Evolutionary conservation across 768 basidiomycete species (phyloP).

Genomic region (Lactarius pseudohatsudake): DNA sequence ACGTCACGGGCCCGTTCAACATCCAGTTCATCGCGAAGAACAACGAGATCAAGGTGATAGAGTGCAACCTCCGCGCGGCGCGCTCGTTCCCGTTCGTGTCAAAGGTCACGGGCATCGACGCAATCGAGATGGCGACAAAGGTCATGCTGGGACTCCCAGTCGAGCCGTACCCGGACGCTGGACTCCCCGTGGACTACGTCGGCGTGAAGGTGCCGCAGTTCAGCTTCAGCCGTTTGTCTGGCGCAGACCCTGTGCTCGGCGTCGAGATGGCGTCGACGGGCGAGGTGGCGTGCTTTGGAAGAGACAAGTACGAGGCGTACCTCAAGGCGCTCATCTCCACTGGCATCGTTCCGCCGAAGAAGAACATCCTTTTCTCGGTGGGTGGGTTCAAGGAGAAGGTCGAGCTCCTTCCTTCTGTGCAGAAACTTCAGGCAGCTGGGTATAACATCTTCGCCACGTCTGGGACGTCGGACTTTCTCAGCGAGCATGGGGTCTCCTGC

Average conservation of each 20-base stretch:
- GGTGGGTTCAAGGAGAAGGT: conserved; percentile 98
- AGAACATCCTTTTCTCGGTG: conserved; percentile 96
- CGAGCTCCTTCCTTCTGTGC: conserved; percentile 91
- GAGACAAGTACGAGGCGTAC: conserved; percentile 97
- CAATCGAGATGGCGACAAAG: conserved; percentile 98
- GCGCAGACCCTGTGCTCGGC: conserved; percentile 95
- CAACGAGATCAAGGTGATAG: conserved; percentile 99
- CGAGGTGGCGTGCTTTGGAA: conserved; percentile 98
- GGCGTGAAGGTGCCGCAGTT: conserved; percentile 99
- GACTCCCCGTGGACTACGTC: conserved; percentile 90
- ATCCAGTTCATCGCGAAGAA: conserved; percentile 99
- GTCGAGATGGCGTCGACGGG: conserved; percentile 99
- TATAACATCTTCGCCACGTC: conserved; percentile 97
- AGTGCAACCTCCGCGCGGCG: conserved; percentile 97
- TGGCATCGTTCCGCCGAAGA: conserved; percentile 91
- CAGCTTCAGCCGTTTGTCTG: conserved; percentile 94
- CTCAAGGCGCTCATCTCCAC: conserved; percentile 96
- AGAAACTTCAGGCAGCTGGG: conserved; percentile 90
- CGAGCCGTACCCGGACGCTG: conserved; percentile 85
- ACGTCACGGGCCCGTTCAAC: conserved; percentile 98
- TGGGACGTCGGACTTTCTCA: conserved; percentile 96
- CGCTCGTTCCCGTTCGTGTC: conserved; percentile 99
- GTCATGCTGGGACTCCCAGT: conserved; percentile 94
- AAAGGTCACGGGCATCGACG: conserved; percentile 96
- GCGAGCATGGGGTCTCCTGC: conserved; percentile 95